Conservation (phyloP, 345 rosid genomes). For the Litchi chinensis region DNA sequence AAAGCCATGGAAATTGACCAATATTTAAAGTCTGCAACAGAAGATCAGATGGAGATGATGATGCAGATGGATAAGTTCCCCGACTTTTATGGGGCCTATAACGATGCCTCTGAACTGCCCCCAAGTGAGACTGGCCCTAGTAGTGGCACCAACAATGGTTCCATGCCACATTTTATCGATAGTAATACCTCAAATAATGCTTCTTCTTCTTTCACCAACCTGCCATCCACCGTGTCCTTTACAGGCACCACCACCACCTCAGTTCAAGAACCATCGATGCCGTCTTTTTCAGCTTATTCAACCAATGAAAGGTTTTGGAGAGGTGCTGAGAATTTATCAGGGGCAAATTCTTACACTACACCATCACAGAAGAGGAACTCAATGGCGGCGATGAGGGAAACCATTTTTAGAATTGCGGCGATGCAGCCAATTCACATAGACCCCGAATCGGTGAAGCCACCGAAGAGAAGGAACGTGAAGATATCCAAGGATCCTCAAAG, state of each 20-base stretch:
- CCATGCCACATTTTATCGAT: slow-evolving; percentile 28
- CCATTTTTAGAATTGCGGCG: slow-evolving; percentile 66
- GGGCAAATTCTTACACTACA: slow-evolving; percentile 21
- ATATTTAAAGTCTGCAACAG: slow-evolving; percentile 34
- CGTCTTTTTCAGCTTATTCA: slow-evolving; percentile 9
- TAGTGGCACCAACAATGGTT: slow-evolving; percentile 8
- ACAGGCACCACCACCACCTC: slow-evolving; percentile 11
- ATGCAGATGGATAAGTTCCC: slow-evolving; percentile 45
- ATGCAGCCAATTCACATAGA: slow-evolving; percentile 76
- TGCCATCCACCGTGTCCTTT: slow-evolving; percentile 21
- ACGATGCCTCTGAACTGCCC: slow-evolving; percentile 22
- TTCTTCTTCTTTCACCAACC: slow-evolving; percentile 17
- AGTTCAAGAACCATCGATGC: slow-evolving; percentile 17
- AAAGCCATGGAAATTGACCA: slow-evolving; percentile 47
- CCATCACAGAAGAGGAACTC: slow-evolving; percentile 41
- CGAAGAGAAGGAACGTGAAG: slow-evolving; percentile 66
- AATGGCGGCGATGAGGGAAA: slow-evolving; percentile 76
- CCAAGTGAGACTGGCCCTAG: slow-evolving; percentile 25
- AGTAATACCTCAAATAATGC: slow-evolving; percentile 15
- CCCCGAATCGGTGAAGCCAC: slow-evolving; percentile 68
- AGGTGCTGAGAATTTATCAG: slow-evolving; percentile 26
- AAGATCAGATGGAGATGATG: slow-evolving; percentile 46
- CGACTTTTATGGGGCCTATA: slow-evolving; percentile 27
- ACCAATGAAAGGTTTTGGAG: slow-evolving; percentile 22
- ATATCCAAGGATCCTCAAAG: slow-evolving; percentile 77